These are phyloP conservation scores for Gymnopilus dilepis DNA, from an alignment of 768 basidiomycete species.

Conservation along the genomic window DNA sequence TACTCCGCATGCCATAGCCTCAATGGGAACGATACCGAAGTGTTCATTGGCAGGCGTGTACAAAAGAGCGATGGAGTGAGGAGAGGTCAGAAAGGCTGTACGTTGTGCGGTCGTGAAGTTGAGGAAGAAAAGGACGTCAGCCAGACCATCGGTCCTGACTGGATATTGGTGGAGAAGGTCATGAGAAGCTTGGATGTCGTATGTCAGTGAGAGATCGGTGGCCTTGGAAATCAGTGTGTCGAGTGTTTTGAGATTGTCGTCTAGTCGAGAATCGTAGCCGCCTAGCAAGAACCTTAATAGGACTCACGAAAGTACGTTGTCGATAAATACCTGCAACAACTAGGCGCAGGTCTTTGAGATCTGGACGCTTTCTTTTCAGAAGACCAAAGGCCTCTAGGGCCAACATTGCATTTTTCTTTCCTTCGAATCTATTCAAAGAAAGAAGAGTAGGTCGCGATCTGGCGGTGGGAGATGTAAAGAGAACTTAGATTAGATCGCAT, in stretches of 20 bases:
- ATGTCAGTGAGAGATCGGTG: conserved; percentile 59
- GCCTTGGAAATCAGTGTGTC: conserved; percentile 63
- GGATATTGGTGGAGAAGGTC: not conserved
- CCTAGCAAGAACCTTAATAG: conserved; percentile 47
- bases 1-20: conserved; percentile 91
- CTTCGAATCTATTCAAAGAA: conserved; percentile 94
- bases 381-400: conserved; percentile 81
- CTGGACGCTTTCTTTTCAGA: conserved; percentile 38
- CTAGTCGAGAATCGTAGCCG: conserved; percentile 87
- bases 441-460: conserved; percentile 76
- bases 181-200: conserved; percentile 55
- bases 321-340: conserved; percentile 72
- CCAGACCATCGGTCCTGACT: conserved; percentile 39
- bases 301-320: not conserved
- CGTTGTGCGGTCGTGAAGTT: conserved; percentile 90
- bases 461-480: too few relatives aligned
- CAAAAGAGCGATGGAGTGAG: conserved; percentile 73
- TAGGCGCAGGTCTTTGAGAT: conserved; percentile 57
- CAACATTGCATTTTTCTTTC: conserved; percentile 88
- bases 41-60: conserved; percentile 97
- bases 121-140: conserved; percentile 83
- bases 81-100: conserved; percentile 72
- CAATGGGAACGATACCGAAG: conserved; percentile 95
- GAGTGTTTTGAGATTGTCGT: conserved; percentile 83
- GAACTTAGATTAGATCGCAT: too few relatives aligned